These are phyloP conservation scores for Begonia fuchsioides DNA, from an alignment of 306 rosid species.

Conservation along the genomic window DNA sequence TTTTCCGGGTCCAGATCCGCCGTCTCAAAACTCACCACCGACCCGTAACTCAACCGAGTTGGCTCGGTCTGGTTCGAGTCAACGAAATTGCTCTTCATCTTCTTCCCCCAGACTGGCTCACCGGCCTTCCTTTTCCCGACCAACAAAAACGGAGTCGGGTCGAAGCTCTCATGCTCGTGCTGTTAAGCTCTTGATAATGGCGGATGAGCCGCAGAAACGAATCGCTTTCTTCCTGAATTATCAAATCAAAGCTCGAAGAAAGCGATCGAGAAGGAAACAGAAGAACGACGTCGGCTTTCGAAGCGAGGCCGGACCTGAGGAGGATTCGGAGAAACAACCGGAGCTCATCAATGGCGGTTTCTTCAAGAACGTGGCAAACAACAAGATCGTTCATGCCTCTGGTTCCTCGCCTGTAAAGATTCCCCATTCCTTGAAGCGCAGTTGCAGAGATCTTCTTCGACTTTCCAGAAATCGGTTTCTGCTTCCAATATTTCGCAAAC, in stretches of 20 bases:
- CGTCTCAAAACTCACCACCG: constrained; percentile 62
- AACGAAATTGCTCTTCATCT: constrained; percentile 6
- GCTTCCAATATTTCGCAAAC: constrained; percentile 17
- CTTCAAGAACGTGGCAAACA: constrained; percentile 51
- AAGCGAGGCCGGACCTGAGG: constrained; percentile 51
- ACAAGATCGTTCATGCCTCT: constrained; percentile 60
- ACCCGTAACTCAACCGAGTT: constrained; percentile 47
- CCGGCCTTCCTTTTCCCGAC: constrained; percentile 2
- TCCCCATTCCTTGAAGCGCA: constrained; percentile 76
- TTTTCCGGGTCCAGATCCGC: constrained; percentile 83
- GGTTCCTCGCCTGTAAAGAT: constrained; percentile 54
- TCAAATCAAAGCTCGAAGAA: constrained; percentile 15
- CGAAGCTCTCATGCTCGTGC: constrained; percentile 19
- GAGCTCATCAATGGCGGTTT: constrained; percentile 31
- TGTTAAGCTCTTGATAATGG: constrained; percentile 13
- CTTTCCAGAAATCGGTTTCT: background rate
- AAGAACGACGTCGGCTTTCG: constrained; percentile 52
- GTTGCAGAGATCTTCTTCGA: background rate
- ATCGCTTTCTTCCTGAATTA: constrained; percentile 38
- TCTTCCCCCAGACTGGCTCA: constrained; percentile 63
- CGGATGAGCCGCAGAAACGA: constrained; percentile 32
- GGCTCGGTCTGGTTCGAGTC: constrained; percentile 5
- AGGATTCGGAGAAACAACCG: constrained; percentile 49
- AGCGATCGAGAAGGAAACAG: constrained; percentile 28
- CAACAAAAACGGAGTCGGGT: constrained; percentile 23